Evolutionary conservation across 2,329 filamentous ascomycete species (phyloP).

Genomic region (Alternaria brassicicola): DNA sequence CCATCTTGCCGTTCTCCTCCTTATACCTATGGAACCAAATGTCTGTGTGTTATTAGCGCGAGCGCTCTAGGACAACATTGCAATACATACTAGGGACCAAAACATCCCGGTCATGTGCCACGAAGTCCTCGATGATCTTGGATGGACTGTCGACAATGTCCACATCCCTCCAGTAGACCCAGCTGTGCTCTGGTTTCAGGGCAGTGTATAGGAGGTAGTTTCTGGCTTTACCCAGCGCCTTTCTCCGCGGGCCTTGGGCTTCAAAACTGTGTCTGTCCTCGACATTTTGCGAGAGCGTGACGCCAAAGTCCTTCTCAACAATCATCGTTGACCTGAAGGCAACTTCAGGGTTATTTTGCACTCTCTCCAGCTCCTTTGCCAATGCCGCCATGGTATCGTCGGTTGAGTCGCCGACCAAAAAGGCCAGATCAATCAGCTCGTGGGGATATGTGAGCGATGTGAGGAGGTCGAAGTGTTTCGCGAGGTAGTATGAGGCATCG

Average conservation of each 20-base stretch:
- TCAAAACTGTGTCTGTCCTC: slow-evolving; percentile 83
- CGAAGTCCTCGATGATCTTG: slow-evolving; percentile 91
- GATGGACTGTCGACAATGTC: slow-evolving; percentile 91
- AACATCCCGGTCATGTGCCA: slow-evolving; percentile 90
- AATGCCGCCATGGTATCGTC: slow-evolving; percentile 93
- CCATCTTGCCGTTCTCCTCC: slow-evolving; percentile 63
- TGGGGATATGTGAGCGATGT: slow-evolving; percentile 92
- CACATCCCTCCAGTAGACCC: slow-evolving; percentile 98
- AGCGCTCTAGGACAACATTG: neutral
- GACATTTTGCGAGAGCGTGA: slow-evolving; percentile 76
- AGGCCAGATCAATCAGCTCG: slow-evolving; percentile 90
- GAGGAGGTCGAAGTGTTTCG: slow-evolving; percentile 92
- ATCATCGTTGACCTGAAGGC: slow-evolving; percentile 86
- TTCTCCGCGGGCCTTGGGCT: slow-evolving; percentile 87
- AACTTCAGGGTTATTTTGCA: slow-evolving; percentile 79
- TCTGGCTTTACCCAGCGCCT: slow-evolving; percentile 85
- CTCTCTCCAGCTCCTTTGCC: slow-evolving; percentile 80
- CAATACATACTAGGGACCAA: slow-evolving; percentile 83
- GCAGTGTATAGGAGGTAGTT: slow-evolving; percentile 89
- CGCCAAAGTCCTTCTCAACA: slow-evolving; percentile 89
- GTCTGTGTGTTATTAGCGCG: slow-evolving; percentile 61
- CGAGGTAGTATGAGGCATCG: slow-evolving; percentile 81
- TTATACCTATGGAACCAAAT: slow-evolving; percentile 96
- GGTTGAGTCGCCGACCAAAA: slow-evolving; percentile 87
- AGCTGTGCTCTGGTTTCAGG: slow-evolving; percentile 91